Evolutionary conservation across 129 eudicot species (phyloP).

Genomic region (Heracleum sosnowskyi): DNA sequence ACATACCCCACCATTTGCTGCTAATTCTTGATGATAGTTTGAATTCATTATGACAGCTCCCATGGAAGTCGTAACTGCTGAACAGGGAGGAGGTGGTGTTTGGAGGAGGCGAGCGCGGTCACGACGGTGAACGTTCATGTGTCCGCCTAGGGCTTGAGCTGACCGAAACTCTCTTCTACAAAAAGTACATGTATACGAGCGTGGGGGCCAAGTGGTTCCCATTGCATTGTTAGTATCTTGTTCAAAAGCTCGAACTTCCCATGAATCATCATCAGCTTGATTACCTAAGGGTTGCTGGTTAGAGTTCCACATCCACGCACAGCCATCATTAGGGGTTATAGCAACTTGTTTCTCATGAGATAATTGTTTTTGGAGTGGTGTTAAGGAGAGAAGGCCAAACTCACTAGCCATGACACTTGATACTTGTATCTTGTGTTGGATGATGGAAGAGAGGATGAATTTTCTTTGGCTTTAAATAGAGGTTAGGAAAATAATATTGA

Average conservation of each 20-base stretch:
- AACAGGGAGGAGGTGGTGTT: not conserved
- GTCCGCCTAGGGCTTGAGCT: conserved; percentile 47
- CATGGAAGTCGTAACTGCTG: conserved; percentile 1
- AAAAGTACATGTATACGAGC: conserved; percentile 39
- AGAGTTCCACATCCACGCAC: conserved; percentile 22
- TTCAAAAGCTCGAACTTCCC: conserved; percentile 41
- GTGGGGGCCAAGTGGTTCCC: conserved; percentile 44
- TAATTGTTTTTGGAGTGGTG: too few relatives aligned
- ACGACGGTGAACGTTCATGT: conserved; percentile 37
- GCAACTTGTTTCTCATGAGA: too few relatives aligned
- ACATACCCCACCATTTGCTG: conserved; percentile 23
- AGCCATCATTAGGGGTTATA: too few relatives aligned
- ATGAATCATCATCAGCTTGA: conserved; percentile 24
- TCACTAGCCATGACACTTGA: too few relatives aligned
- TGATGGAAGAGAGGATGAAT: too few relatives aligned
- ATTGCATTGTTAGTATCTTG: conserved; percentile 26
- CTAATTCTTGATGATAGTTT: conserved; percentile 15
- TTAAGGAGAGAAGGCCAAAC: too few relatives aligned
- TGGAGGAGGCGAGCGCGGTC: conserved; percentile 38
- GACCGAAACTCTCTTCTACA: conserved; percentile 38
- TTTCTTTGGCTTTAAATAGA: too few relatives aligned
- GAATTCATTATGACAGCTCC: conserved; percentile 16
- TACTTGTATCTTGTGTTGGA: too few relatives aligned
- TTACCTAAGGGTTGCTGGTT: not conserved
- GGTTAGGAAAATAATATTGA: too few relatives aligned